Evolutionary conservation across 1,139 yeast species (phyloP), one percentile per base, ranked within the genome.

Genomic region (Pichia sp.): DNA sequence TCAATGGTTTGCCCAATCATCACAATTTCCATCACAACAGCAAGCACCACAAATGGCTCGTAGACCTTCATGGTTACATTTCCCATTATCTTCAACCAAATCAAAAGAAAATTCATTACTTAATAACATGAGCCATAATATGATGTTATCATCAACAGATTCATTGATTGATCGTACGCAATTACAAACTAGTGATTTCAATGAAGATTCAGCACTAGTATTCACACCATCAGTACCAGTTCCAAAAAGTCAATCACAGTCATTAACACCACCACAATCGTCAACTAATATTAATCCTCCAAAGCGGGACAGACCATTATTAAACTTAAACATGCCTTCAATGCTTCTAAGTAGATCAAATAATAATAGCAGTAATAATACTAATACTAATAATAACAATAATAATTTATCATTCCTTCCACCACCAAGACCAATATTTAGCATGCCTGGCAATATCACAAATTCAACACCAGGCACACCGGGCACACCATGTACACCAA

Each of bases 11-110:
- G 8, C 25, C 13, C 22, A 3, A n/a, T 38, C 31, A 38, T 29
- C 45, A 5, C 41, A 36, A 18, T 34, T 11, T 14, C 39, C 14
- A 16, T 14, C 39, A n/a, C 39, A 34, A 18, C 39, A 9, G 11
- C 39, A 34, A 34, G 13, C 51, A n/a, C 30, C 51, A 47, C 47
- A 48, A 18, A 45, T 39, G 62, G 58, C 48, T 19, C 52, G 44
- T 19, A 63, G 61, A 50, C 69, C 69, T 11, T 65, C 69, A 10
- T 66, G 69, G 69, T 53, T 66, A 19, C 68, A 66, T 46, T 31
- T 50, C 42, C 62, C 62, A 44, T 62, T 62, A 30, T 50, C 49
- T 45, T 61, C 63, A 44, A 58, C 62, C 14, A 60, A 62, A 11
- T 60, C 62, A 13, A 57, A 67, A 52, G 52, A 42, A 3, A 45